Evolutionary conservation across 768 basidiomycete genomes (phyloP).

Genomic region (Astraeus odoratus): DNA sequence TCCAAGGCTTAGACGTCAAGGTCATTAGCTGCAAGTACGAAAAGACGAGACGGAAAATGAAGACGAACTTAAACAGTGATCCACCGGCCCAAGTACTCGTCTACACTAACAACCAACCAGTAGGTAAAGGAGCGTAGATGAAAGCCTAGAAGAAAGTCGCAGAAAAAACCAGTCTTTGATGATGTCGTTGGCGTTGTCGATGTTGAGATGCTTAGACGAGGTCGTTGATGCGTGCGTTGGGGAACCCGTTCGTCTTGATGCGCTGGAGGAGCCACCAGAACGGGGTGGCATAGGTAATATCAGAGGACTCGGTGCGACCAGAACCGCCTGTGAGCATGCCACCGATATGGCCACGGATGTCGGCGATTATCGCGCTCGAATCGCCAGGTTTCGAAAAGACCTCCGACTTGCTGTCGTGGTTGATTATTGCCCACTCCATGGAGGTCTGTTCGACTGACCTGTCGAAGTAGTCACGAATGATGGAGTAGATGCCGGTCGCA

Average conservation of each 20-base stretch:
- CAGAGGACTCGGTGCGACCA: constrained; percentile 20
- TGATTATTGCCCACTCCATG: constrained; percentile 24
- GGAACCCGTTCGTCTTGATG: constrained; percentile 20
- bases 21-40: not conserved
- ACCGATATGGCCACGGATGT: constrained; percentile 27
- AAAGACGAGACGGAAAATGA: not conserved
- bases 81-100: not conserved
- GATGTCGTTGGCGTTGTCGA: not conserved
- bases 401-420: constrained; percentile 22
- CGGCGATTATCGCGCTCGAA: constrained; percentile 31
- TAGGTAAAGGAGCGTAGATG: not conserved
- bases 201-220: not conserved
- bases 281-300: constrained; percentile 36
- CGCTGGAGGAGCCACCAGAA: constrained; percentile 29
- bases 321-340: constrained; percentile 31
- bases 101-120: not conserved
- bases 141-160: not conserved
- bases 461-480: constrained; percentile 26
- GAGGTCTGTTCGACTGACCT: constrained; percentile 14
- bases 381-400: constrained; percentile 31
- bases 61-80: not conserved
- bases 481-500: constrained; percentile 27
- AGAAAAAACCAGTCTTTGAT: not conserved
- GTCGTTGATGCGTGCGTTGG: constrained; percentile 12
- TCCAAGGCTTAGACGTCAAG: not conserved